These are phyloP conservation scores for Yarrowia bubula DNA, from an alignment of 805 yeast genomes.

Conservation along the genomic window DNA sequence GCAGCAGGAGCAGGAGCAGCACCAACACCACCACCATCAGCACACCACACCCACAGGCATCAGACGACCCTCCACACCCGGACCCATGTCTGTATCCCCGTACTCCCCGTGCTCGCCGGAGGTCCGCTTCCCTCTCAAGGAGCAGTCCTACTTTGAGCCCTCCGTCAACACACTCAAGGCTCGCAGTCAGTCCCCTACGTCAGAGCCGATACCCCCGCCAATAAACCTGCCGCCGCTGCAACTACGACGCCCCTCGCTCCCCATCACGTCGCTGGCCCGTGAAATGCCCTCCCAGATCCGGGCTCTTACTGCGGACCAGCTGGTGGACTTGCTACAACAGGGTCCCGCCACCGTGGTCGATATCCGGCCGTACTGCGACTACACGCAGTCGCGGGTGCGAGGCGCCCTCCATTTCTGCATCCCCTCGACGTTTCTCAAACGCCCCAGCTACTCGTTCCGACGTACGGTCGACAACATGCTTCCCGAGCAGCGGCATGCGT, in stretches of 20 bases:
- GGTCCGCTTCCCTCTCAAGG: slow-evolving; percentile 18
- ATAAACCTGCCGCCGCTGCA: not conserved
- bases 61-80: not conserved
- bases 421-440: slow-evolving; percentile 82
- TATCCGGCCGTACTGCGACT: slow-evolving; percentile 78
- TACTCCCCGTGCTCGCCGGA: slow-evolving; percentile 27
- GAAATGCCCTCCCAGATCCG: slow-evolving; percentile 20
- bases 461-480: slow-evolving; percentile 42
- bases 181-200: slow-evolving; percentile 10
- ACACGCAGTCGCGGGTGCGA: slow-evolving; percentile 53
- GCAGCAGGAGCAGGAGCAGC: not conserved
- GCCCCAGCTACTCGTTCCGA: slow-evolving; percentile 64
- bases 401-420: slow-evolving; percentile 74
- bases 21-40: not conserved
- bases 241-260: slow-evolving; percentile 10
- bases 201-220: slow-evolving; percentile 15
- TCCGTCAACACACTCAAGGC: slow-evolving; percentile 3
- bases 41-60: not conserved
- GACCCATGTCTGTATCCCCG: slow-evolving; percentile 21
- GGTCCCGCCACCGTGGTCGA: slow-evolving; percentile 50
- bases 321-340: slow-evolving; percentile 4
- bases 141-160: slow-evolving; percentile 13
- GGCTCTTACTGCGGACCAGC: not conserved
- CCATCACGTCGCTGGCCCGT: slow-evolving; percentile 13
- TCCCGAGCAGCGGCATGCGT: slow-evolving; percentile 35